A percentile compares a stretch with the other conserved stretches of the same genome.
phyloP scores from a whole-genome alignment of 257 asterid genomes.

The Scutellaria minor region DNA sequence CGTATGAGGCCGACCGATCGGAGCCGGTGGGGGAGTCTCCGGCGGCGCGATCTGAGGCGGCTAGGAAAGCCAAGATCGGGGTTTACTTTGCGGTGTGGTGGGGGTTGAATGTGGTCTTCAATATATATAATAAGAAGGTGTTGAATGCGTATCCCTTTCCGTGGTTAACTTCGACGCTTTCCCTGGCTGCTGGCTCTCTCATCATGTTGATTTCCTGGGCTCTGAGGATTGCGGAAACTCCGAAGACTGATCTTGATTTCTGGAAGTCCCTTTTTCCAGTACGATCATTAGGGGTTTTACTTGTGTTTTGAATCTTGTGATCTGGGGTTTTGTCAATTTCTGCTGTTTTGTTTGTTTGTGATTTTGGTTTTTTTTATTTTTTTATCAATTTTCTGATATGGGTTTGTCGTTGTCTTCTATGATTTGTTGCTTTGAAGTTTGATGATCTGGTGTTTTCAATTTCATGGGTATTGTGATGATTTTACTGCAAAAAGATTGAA shows the following conservation, averaged over 20 bases:
- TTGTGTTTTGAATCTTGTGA: constrained; percentile 12
- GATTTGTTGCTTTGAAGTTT: constrained; percentile 1
- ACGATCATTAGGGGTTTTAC: constrained; percentile 33
- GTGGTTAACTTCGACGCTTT: constrained; percentile 92
- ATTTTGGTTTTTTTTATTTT: neutral
- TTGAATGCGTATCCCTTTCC: constrained; percentile 89
- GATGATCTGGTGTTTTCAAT: constrained; percentile 29
- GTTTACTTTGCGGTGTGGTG: constrained; percentile 94
- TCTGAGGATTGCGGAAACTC: constrained; percentile 77
- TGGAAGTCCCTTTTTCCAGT: constrained; percentile 98
- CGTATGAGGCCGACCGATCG: constrained; percentile 78
- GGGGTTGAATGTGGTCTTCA: constrained; percentile 88
- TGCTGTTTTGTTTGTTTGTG: constrained; percentile 19
- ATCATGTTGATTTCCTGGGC: constrained; percentile 94
- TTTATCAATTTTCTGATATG: constrained; percentile 27
- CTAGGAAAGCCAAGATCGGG: constrained; percentile 82
- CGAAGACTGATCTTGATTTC: constrained; percentile 93
- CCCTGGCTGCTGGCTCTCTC: constrained; percentile 88
- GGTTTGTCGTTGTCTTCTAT: constrained; percentile 16
- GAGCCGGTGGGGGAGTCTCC: constrained; percentile 50
- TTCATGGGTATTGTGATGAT: constrained; percentile 14
- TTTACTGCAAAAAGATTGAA: constrained; percentile 27
- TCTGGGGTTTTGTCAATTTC: constrained; percentile 17
- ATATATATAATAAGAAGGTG: constrained; percentile 91
- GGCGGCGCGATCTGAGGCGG: constrained; percentile 56